These are phyloP conservation scores for Epichloe gansuensis DNA, from an alignment of 2,329 filamentous ascomycete genomes.

Conservation along the genomic window DNA sequence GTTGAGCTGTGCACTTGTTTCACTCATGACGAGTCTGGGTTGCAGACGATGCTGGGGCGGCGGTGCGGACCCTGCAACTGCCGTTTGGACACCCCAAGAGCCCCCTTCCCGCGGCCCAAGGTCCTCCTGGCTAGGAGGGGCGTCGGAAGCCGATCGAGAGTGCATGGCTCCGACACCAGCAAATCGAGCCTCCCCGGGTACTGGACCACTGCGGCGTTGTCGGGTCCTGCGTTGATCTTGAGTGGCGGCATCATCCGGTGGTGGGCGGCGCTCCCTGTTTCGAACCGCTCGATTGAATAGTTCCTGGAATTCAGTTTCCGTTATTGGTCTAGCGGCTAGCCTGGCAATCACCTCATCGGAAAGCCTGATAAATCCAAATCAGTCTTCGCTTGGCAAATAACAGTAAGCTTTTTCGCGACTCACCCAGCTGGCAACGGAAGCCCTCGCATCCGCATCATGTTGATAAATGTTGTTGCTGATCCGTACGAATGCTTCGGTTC, in stretches of 20 bases:
- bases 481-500: slow-evolving; percentile 21
- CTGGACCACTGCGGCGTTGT: slow-evolving; percentile 12
- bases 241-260: slow-evolving; percentile 14
- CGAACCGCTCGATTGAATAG: slow-evolving; percentile 8
- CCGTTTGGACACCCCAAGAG: background rate
- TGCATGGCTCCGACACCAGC: background rate
- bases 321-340: slow-evolving; percentile 6
- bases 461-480: slow-evolving; percentile 17
- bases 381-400: background rate
- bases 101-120: background rate
- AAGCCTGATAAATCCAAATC: background rate
- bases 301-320: slow-evolving; percentile 9
- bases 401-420: background rate
- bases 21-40: background rate
- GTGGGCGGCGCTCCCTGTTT: slow-evolving; percentile 14
- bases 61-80: background rate
- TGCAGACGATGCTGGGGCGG: background rate
- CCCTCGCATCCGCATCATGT: slow-evolving; percentile 18
- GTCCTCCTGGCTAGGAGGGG: background rate
- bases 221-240: slow-evolving; percentile 18
- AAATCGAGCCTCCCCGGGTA: background rate
- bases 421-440: slow-evolving; percentile 13
- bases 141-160: background rate
- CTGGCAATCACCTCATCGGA: slow-evolving; percentile 13
- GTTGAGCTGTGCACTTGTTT: background rate